Base-by-base conservation (phyloP, 2,329 filamentous ascomycete genomes). In the Podosphaera fusca region DNA sequence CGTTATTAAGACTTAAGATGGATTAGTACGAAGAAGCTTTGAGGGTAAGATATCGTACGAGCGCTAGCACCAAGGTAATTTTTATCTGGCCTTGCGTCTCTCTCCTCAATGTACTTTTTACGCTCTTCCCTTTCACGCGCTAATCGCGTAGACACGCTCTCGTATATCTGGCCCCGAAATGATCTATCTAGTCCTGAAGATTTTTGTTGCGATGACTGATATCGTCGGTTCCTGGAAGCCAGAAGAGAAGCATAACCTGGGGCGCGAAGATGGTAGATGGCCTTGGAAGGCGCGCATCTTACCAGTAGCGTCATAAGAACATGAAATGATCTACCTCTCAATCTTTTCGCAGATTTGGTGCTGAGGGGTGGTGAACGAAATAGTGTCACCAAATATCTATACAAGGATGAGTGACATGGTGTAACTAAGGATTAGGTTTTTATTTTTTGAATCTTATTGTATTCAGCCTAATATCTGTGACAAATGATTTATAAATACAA, bases 161-260 rank as follows among this genome's bases (percentile, higher is more conserved):
- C 75, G 64, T 78, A 76, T 63, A 81, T 72, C 68, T 81, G 78
- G 29, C 77, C 77, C 63, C 76, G 74, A 64, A 81, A 81, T 2
- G 71, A 62, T 38, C 59, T 62, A 3, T 62, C 64, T n/a, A 63
- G 58, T 3, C 42, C 55, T 9, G 55, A 55, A n/a, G 59, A 60
- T 29, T 60, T 59, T 38, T 61, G 59, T 40, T 65, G 61, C 40
- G 64, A 63, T 7, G 65, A 65, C 56, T 61, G 59, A 36, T 60
- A 63, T 60, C 64, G 58, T 60, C 38, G 38, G 38, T 42, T 12
- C 5, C 3, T 14, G 10, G 4, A 12, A 7, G 38, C 10, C 10
- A 12, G 10, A 3, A 42, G 5, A 42, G 5, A 3, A 42, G 38
- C 10, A 42, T 6, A 6, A 12, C 38, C 10, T 12, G 38, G 10